phyloP scores from a whole-genome alignment of 192 early-diverging fungal genomes.

The Backusella australiensis region DNA sequence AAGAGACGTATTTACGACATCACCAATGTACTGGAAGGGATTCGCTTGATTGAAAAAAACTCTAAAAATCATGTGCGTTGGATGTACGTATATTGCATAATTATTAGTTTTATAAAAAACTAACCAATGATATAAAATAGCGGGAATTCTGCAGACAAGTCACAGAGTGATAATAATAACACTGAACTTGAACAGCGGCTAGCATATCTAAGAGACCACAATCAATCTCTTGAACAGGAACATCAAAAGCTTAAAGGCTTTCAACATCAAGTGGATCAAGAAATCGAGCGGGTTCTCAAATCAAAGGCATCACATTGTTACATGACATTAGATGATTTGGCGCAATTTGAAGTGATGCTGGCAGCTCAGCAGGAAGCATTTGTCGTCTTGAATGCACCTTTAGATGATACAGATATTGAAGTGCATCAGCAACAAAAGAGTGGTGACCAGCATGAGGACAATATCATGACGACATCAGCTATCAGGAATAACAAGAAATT shows the following conservation, averaged over 20 bases:
- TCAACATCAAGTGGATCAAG: conserved; percentile 13
- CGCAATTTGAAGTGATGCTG: conserved; percentile 14
- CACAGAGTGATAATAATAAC: neutral
- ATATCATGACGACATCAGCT: neutral
- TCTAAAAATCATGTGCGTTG: conserved; percentile 68
- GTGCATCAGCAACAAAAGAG: conserved; percentile 11
- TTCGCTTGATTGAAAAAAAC: conserved; percentile 63
- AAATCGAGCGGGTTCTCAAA: conserved; percentile 6
- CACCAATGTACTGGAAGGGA: conserved; percentile 67
- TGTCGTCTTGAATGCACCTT: conserved; percentile 13
- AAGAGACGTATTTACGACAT: conserved; percentile 72
- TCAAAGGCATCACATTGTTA: conserved; percentile 15
- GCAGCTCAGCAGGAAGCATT: conserved; percentile 15
- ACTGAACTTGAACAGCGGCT: conserved; percentile 7
- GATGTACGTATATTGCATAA: conserved; percentile 45
- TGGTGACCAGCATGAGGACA: neutral
- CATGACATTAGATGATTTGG: conserved; percentile 24
- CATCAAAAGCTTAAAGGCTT: neutral
- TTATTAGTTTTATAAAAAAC: neutral
- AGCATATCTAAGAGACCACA: neutral
- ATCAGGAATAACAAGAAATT: neutral
- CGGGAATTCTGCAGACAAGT: conserved; percentile 11
- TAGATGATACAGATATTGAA: conserved; percentile 16
- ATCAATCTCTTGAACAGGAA: conserved; percentile 14
- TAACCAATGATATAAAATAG: conserved; percentile 2